These are phyloP conservation scores for Termitomyces sp. DNA, from an alignment of 1,284 basidiomycete genomes.

Conservation along the genomic window DNA sequence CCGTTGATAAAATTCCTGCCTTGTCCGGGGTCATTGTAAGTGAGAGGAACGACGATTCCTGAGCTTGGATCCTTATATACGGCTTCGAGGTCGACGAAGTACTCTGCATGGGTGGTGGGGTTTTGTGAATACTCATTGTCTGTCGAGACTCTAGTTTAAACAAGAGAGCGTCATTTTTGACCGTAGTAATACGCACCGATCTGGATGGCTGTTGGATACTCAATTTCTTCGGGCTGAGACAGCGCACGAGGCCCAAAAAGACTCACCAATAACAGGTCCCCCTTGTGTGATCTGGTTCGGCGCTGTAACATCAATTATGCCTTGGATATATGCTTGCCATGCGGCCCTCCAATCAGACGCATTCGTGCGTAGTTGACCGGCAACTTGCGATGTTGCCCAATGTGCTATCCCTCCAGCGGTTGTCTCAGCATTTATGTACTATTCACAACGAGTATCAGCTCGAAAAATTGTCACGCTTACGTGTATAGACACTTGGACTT, in stretches of 20 bases:
- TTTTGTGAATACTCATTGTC: constrained; percentile 76
- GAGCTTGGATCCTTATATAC: constrained; percentile 42
- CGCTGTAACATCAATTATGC: constrained; percentile 53
- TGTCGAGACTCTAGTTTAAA: constrained; percentile 17
- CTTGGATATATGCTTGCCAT: constrained; percentile 68
- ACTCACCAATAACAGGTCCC: constrained; percentile 69
- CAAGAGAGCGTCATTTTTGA: background rate
- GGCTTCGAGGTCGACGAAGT: constrained; percentile 60
- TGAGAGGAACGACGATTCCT: constrained; percentile 63
- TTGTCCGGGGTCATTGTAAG: constrained; percentile 66
- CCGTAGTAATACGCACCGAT: constrained; percentile 43
- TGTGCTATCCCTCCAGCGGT: constrained; percentile 77
- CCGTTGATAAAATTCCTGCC: constrained; percentile 66
- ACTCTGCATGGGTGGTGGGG: constrained; percentile 43
- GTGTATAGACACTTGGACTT: background rate
- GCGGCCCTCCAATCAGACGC: constrained; percentile 61
- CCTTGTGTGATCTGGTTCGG: constrained; percentile 66
- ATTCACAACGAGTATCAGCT: background rate
- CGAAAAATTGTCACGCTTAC: background rate
- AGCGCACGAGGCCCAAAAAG: background rate
- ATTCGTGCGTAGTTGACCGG: constrained; percentile 64
- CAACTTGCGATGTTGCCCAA: constrained; percentile 68
- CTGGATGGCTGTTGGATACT: constrained; percentile 47
- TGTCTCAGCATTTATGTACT: constrained; percentile 79
- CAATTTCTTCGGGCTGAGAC: background rate